A percentile compares a stretch with the other conserved stretches of the same genome.
Evolutionary conservation across 805 yeast species (phyloP).

Genomic region (Candida endomychidarum): DNA sequence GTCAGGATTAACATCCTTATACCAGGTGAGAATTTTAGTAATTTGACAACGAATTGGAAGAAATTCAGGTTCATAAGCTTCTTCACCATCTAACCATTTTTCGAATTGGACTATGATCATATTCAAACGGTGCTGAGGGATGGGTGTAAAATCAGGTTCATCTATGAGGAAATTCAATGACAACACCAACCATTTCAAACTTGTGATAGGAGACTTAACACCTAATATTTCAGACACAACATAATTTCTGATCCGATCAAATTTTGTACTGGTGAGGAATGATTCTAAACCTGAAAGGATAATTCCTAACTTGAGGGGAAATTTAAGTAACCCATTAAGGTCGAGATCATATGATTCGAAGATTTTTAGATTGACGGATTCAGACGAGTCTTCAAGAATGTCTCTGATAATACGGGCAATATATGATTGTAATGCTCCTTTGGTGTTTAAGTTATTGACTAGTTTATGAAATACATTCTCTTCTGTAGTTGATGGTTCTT

Average conservation of each 20-base stretch:
- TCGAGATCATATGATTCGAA: constrained; percentile 29
- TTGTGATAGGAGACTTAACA: constrained; percentile 34
- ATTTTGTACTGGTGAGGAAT: constrained; percentile 36
- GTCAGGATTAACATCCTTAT: not conserved
- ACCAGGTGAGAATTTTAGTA: constrained; percentile 40
- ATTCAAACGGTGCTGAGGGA: constrained; percentile 63
- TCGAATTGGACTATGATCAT: constrained; percentile 57
- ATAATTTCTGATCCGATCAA: constrained; percentile 56
- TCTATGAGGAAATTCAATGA: constrained; percentile 44
- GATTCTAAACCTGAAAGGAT: constrained; percentile 31
- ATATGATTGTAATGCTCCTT: constrained; percentile 18
- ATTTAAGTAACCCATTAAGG: constrained; percentile 29
- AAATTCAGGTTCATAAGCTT: constrained; percentile 59
- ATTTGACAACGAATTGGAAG: constrained; percentile 50
- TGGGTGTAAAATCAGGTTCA: constrained; percentile 30
- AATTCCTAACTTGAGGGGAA: constrained; percentile 31
- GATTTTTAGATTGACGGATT: constrained; percentile 17
- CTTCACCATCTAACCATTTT: constrained; percentile 61
- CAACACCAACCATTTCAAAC: constrained; percentile 48
- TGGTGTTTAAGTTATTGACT: not conserved
- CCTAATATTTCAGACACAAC: constrained; percentile 69
- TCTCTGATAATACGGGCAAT: constrained; percentile 19
- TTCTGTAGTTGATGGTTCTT: not conserved
- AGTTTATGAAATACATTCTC: not conserved
- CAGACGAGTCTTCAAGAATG: constrained; percentile 18